These are phyloP conservation scores for Colletotrichum musae DNA, from an alignment of 2,329 filamentous ascomycete genomes.

Conservation along the genomic window DNA sequence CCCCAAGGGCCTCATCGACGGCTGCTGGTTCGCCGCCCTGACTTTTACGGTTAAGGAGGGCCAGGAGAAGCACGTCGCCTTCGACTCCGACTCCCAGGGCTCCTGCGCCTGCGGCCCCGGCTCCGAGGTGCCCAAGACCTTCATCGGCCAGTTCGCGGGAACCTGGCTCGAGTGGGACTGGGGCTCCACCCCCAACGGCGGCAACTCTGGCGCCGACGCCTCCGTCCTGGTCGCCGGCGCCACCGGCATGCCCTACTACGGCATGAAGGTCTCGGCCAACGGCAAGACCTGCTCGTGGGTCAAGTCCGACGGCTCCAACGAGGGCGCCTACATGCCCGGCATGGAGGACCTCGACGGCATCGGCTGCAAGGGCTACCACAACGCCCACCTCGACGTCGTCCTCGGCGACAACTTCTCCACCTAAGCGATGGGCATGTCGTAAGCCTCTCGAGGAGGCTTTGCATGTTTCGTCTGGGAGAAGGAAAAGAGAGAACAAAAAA, in stretches of 20 bases:
- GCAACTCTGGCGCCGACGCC: slow-evolving; percentile 66
- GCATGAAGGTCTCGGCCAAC: slow-evolving; percentile 56
- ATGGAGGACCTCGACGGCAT: slow-evolving; percentile 56
- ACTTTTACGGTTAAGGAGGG: slow-evolving; percentile 57
- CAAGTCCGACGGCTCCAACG: slow-evolving; percentile 49
- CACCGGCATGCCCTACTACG: slow-evolving; percentile 48
- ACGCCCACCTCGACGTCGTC: slow-evolving; percentile 48
- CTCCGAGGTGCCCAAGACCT: slow-evolving; percentile 51
- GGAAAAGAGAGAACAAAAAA: background rate
- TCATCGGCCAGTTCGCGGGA: slow-evolving; percentile 57
- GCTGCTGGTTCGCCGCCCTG: slow-evolving; percentile 62
- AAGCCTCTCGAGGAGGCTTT: background rate
- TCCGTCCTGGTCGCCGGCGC: slow-evolving; percentile 62
- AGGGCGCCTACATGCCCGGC: slow-evolving; percentile 56
- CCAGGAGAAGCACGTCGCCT: slow-evolving; percentile 58
- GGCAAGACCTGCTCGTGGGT: slow-evolving; percentile 60
- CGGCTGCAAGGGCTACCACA: slow-evolving; percentile 55
- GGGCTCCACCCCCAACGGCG: slow-evolving; percentile 59
- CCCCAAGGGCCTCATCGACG: slow-evolving; percentile 58
- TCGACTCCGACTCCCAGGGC: slow-evolving; percentile 64
- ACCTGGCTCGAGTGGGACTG: slow-evolving; percentile 68
- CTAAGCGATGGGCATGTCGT: background rate
- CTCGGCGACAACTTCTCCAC: slow-evolving; percentile 48
- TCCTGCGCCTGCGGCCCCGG: slow-evolving; percentile 60
- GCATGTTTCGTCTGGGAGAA: background rate